These are phyloP conservation scores for Podaxis rugospora DNA, from an alignment of 768 basidiomycete species.

Conservation along the genomic window DNA sequence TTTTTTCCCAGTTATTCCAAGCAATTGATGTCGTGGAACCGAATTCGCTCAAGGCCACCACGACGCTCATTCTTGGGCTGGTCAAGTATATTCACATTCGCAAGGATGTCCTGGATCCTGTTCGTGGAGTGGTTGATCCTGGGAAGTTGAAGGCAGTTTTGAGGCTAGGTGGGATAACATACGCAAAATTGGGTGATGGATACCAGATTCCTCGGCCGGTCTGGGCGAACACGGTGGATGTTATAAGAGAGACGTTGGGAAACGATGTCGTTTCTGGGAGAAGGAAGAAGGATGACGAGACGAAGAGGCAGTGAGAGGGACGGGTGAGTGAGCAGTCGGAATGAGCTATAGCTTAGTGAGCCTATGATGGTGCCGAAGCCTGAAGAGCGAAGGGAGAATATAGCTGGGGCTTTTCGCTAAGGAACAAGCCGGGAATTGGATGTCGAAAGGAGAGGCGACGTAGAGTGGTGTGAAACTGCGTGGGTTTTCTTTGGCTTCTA, in stretches of 20 bases:
- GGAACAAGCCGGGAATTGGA: too few species aligned
- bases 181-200: slow-evolving; percentile 34
- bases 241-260: slow-evolving; percentile 1
- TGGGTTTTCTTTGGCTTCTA: too few species aligned
- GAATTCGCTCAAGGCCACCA: slow-evolving; percentile 27
- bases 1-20: slow-evolving; percentile 35
- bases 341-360: too few species aligned
- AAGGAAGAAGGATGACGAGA: not conserved
- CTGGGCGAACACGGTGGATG: slow-evolving; percentile 17
- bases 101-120: slow-evolving; percentile 41
- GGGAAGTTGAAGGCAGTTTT: slow-evolving; percentile 43
- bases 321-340: not conserved
- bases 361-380: too few species aligned
- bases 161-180: slow-evolving; percentile 52
- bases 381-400: too few species aligned
- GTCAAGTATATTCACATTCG: slow-evolving; percentile 57
- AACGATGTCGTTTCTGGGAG: not conserved
- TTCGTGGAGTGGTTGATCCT: slow-evolving; percentile 33
- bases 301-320: too few species aligned
- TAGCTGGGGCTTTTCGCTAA: too few species aligned
- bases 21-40: slow-evolving; percentile 36
- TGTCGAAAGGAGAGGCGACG: too few species aligned
- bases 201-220: slow-evolving; percentile 45
- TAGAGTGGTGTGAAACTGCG: too few species aligned
- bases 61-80: slow-evolving; percentile 45